Evolutionary conservation across 2,329 filamentous ascomycete species (phyloP).

Genomic region (Colletotrichum graminicola): DNA sequence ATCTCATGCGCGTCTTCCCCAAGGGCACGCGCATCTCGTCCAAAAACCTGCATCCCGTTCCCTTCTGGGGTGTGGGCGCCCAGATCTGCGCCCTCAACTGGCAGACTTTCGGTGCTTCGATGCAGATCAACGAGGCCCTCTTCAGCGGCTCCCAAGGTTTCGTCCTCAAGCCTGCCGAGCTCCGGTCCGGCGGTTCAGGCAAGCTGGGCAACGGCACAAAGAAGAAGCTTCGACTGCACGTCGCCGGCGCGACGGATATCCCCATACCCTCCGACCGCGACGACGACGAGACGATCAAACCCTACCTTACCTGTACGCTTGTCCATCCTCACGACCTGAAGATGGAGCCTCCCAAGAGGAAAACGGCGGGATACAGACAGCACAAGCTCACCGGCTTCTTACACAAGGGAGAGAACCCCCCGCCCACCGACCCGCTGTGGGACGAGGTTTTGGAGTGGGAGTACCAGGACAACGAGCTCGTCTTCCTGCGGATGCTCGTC

Average conservation of each 20-base stretch:
- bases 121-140: conserved; percentile 77
- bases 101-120: conserved; percentile 74
- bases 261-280: conserved; percentile 65
- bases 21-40: conserved; percentile 78
- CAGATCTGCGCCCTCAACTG: conserved; percentile 79
- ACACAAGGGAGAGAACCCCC: conserved; percentile 69
- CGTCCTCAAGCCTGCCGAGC: conserved; percentile 72
- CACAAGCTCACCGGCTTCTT: conserved; percentile 68
- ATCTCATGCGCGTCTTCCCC: conserved; percentile 78
- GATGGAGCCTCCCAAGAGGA: conserved; percentile 67
- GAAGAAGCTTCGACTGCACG: conserved; percentile 67
- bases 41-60: conserved; percentile 71
- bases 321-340: conserved; percentile 67
- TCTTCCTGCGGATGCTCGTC: conserved; percentile 73
- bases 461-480: conserved; percentile 75
- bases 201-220: conserved; percentile 55
- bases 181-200: conserved; percentile 68
- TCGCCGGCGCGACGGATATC: conserved; percentile 73
- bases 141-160: conserved; percentile 75
- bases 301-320: conserved; percentile 75
- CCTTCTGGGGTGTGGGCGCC: conserved; percentile 75
- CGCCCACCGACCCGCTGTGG: conserved; percentile 72
- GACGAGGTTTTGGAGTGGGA: conserved; percentile 76
- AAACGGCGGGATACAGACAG: conserved; percentile 71
- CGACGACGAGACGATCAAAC: conserved; percentile 64